phyloP scores from a whole-genome alignment of 805 yeast species.

The Barnettozyma salicaria region DNA sequence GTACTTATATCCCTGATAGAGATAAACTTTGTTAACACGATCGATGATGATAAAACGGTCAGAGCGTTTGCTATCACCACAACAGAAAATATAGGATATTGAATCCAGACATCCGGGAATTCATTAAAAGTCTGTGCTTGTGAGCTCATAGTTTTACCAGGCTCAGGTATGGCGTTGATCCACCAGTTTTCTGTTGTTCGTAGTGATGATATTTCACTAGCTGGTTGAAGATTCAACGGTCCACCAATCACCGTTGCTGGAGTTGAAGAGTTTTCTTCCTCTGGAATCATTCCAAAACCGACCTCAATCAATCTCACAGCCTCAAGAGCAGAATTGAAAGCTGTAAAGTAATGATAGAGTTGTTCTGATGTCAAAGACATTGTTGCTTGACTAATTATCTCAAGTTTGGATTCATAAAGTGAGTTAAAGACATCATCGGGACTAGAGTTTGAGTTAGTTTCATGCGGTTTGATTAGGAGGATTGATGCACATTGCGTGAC shows the following conservation, averaged over 20 bases:
- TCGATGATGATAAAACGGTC: conserved; percentile 29
- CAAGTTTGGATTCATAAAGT: conserved; percentile 20
- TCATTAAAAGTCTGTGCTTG: conserved; percentile 17
- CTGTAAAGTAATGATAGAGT: conserved; percentile 29
- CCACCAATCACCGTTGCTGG: conserved; percentile 28
- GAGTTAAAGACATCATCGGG: conserved; percentile 27
- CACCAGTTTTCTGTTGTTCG: conserved; percentile 24
- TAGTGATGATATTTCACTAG: conserved; percentile 21
- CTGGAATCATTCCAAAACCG: conserved; percentile 34
- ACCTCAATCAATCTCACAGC: conserved; percentile 33
- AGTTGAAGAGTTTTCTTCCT: conserved; percentile 12
- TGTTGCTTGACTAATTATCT: conserved; percentile 16
- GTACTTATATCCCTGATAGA: conserved; percentile 10
- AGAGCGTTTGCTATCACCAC: conserved; percentile 27
- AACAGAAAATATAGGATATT: conserved; percentile 31
- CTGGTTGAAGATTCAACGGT: conserved; percentile 25
- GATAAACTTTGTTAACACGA: conserved; percentile 22
- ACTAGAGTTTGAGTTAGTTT: conserved; percentile 21
- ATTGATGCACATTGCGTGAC: conserved; percentile 29
- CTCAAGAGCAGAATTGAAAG: conserved; percentile 29
- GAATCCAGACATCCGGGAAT: conserved; percentile 37
- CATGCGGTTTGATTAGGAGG: conserved; percentile 33
- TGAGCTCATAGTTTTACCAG: conserved; percentile 20
- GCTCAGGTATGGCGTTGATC: conserved; percentile 22
- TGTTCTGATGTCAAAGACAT: conserved; percentile 18